These are phyloP conservation scores for Candida sp. DNA, from an alignment of 1,139 yeast genomes.

Conservation along the genomic window DNA sequence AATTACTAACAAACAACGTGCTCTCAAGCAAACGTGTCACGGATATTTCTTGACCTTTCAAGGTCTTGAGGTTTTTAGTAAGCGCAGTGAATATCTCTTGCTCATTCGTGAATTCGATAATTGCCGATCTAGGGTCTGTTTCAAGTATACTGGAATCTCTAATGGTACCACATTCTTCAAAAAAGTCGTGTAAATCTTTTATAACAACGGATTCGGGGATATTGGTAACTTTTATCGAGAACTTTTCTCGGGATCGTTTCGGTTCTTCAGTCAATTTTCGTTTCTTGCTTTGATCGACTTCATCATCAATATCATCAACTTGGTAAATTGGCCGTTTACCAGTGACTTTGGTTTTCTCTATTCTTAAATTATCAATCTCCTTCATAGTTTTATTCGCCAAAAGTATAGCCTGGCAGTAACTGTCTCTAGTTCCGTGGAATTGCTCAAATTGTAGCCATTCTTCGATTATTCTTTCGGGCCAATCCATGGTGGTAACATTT, in stretches of 20 bases:
- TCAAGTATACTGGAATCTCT: conserved; percentile 28
- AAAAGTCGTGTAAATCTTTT: conserved; percentile 35
- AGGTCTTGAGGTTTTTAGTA: conserved; percentile 51
- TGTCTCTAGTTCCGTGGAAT: conserved; percentile 25
- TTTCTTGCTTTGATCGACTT: conserved; percentile 5
- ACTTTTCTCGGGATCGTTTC: conserved; percentile 54
- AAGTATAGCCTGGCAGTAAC: conserved; percentile 18
- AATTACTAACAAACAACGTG: conserved; percentile 70
- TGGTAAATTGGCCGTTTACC: not conserved
- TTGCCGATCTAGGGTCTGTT: conserved; percentile 26
- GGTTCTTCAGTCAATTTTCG: conserved; percentile 7
- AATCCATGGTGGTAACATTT: conserved; percentile 31
- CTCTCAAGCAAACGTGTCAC: conserved; percentile 45
- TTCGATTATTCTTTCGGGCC: conserved; percentile 49
- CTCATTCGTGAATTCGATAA: conserved; percentile 53
- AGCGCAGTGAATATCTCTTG: conserved; percentile 57
- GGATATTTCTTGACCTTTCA: conserved; percentile 38
- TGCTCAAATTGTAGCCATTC: conserved; percentile 43
- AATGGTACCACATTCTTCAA: conserved; percentile 58
- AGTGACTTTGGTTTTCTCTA: not conserved
- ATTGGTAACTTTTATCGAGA: conserved; percentile 45
- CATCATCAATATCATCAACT: not conserved
- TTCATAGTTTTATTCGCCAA: conserved; percentile 17
- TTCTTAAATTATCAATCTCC: conserved; percentile 1
- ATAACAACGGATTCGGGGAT: conserved; percentile 30